phyloP scores from a whole-genome alignment of 2,329 filamentous ascomycete species.

The Aspergillus phoenicis region DNA sequence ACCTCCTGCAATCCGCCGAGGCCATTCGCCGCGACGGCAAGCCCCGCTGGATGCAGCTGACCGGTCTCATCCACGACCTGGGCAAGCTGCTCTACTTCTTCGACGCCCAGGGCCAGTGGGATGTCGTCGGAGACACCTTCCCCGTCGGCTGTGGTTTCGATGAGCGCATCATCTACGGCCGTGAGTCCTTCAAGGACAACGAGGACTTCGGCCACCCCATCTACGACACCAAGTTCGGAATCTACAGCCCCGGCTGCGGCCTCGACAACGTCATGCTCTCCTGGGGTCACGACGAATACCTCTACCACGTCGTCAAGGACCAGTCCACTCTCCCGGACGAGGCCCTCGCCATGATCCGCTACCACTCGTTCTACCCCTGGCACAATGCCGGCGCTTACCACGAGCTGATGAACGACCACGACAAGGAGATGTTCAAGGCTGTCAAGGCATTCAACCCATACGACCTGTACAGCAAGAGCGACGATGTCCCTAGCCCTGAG shows the following conservation, averaged over 20 bases:
- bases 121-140: conserved; percentile 72
- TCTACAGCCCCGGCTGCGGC: conserved; percentile 77
- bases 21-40: conserved; percentile 76
- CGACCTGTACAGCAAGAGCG: conserved; percentile 89
- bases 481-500: conserved; percentile 73
- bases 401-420: conserved; percentile 81
- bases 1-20: conserved; percentile 84
- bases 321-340: conserved; percentile 78
- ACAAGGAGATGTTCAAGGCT: conserved; percentile 75
- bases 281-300: conserved; percentile 66
- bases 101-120: conserved; percentile 86
- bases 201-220: conserved; percentile 71
- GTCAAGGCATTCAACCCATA: conserved; percentile 89
- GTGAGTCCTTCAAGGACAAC: conserved; percentile 72
- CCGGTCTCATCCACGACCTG: conserved; percentile 51
- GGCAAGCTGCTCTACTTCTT: conserved; percentile 55
- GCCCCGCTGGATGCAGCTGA: conserved; percentile 53
- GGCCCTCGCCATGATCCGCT: conserved; percentile 88
- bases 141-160: conserved; percentile 56
- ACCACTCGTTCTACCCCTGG: conserved; percentile 94
- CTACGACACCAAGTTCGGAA: conserved; percentile 75
- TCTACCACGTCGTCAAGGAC: conserved; percentile 80
- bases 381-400: conserved; percentile 78
- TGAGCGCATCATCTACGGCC: conserved; percentile 75
- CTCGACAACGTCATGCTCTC: conserved; percentile 86